phyloP scores from a whole-genome alignment of 352 stramenopile species.

The Phytophthora tentaculata region DNA sequence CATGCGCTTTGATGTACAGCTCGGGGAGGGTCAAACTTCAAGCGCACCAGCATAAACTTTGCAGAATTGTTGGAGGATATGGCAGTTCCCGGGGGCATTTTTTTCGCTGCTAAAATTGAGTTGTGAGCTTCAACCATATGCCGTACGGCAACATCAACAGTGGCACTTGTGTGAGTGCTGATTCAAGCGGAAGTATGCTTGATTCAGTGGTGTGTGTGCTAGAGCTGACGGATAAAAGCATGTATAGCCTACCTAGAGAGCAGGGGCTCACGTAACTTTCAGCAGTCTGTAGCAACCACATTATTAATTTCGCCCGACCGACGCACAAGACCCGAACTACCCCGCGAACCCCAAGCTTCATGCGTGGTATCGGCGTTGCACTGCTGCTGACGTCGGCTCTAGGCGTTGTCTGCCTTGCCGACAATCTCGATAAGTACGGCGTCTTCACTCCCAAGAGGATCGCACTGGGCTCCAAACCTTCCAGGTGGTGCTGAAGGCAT shows the following conservation, averaged over 20 bases:
- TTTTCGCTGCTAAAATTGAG: background rate
- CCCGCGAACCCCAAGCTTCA: background rate
- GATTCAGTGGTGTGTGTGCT: background rate
- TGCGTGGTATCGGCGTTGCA: background rate
- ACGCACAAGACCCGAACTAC: background rate
- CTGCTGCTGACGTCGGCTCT: background rate
- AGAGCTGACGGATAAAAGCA: background rate
- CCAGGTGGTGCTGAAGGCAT: too few relatives aligned
- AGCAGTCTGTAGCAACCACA: conserved; percentile 3
- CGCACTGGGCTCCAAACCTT: background rate
- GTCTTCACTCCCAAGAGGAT: background rate
- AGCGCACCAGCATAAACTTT: conserved; percentile 8
- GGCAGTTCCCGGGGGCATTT: too few relatives aligned
- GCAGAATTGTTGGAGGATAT: too few relatives aligned
- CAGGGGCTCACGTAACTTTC: background rate
- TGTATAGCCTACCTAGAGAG: too few relatives aligned
- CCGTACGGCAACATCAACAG: conserved; percentile 3
- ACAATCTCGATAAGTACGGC: background rate
- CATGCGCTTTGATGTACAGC: too few relatives aligned
- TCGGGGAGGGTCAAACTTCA: conserved; percentile 1
- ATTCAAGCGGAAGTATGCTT: too few relatives aligned
- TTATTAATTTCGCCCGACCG: conserved; percentile 5
- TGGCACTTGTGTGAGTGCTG: background rate
- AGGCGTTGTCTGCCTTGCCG: background rate
- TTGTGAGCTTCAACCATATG: conserved; percentile 3